These are phyloP conservation scores for Botryosphaeria dothidea DNA, from an alignment of 2,329 filamentous ascomycete species.

Conservation along the genomic window DNA sequence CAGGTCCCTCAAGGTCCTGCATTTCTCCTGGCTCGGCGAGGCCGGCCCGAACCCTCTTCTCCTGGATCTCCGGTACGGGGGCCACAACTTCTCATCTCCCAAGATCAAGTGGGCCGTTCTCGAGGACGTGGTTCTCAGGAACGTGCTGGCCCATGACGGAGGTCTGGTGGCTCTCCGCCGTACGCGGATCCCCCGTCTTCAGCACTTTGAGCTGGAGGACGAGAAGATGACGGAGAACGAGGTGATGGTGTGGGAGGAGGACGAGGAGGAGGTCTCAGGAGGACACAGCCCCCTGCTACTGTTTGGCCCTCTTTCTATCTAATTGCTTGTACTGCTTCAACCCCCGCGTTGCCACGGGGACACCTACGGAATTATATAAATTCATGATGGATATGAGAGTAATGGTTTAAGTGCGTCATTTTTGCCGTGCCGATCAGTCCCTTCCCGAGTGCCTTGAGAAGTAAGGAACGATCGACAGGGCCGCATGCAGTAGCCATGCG, in stretches of 20 bases:
- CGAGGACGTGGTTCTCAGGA: background rate
- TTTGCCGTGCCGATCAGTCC: background rate
- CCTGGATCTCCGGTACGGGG: background rate
- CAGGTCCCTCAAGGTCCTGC: background rate
- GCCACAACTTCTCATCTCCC: background rate
- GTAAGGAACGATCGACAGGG: background rate
- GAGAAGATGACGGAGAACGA: background rate
- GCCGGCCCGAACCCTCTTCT: constrained; percentile 15
- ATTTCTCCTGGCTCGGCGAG: constrained; percentile 8
- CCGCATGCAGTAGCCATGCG: background rate
- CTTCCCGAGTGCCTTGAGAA: background rate
- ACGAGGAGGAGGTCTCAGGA: background rate
- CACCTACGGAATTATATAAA: background rate
- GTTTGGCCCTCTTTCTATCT: background rate
- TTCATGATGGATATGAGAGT: background rate
- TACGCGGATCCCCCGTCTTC: background rate
- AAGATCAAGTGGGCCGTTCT: background rate
- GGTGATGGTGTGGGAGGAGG: background rate
- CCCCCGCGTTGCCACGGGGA: no score
- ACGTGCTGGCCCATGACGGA: background rate
- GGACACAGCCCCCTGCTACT: background rate
- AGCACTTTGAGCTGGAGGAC: background rate
- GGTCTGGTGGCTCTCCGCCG: background rate
- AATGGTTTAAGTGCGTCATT: background rate
- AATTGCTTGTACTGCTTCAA: no score